These are phyloP conservation scores for Udeniomyces megalosporus DNA, from an alignment of 768 basidiomycete genomes.

Conservation along the genomic window DNA sequence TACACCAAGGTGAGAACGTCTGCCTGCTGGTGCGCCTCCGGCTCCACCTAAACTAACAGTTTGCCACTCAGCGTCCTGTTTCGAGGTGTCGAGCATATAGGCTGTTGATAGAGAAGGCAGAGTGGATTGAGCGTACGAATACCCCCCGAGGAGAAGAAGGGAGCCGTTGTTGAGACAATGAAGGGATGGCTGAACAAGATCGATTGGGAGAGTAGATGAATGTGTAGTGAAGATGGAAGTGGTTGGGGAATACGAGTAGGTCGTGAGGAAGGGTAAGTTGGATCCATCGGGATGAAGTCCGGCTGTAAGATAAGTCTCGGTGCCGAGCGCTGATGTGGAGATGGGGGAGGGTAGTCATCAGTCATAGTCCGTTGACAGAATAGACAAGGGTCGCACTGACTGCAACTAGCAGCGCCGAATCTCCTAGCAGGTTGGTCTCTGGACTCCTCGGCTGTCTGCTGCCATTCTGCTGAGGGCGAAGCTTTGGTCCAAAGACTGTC, in stretches of 20 bases:
- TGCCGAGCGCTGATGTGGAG: not conserved
- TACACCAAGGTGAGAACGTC: constrained; percentile 1
- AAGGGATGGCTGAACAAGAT: constrained; percentile 9
- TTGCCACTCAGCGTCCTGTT: not conserved
- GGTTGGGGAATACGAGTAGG: constrained; percentile 1
- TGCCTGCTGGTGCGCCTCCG: not conserved
- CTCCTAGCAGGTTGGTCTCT: constrained; percentile 5
- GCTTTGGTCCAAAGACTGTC: constrained; percentile 2
- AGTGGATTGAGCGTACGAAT: not conserved
- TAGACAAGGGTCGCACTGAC: constrained; percentile 8
- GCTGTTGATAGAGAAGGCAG: not conserved
- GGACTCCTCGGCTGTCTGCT: not conserved
- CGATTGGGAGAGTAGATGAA: constrained; percentile 2
- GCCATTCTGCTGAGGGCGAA: not conserved
- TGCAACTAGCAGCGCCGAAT: constrained; percentile 1
- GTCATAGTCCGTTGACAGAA: too few relatives aligned
- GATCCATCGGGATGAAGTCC: constrained; percentile 8
- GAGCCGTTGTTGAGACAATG: constrained; percentile 13
- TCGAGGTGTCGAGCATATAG: constrained; percentile 13
- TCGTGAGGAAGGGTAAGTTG: not conserved
- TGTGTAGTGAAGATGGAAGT: not conserved
- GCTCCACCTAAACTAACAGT: not conserved
- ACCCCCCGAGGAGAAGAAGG: constrained; percentile 13
- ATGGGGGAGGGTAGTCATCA: too few relatives aligned
- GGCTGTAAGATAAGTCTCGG: not conserved